Evolutionary conservation across 352 stramenopile genomes (phyloP).

Genomic region (Phytophthora fragariaefolia): DNA sequence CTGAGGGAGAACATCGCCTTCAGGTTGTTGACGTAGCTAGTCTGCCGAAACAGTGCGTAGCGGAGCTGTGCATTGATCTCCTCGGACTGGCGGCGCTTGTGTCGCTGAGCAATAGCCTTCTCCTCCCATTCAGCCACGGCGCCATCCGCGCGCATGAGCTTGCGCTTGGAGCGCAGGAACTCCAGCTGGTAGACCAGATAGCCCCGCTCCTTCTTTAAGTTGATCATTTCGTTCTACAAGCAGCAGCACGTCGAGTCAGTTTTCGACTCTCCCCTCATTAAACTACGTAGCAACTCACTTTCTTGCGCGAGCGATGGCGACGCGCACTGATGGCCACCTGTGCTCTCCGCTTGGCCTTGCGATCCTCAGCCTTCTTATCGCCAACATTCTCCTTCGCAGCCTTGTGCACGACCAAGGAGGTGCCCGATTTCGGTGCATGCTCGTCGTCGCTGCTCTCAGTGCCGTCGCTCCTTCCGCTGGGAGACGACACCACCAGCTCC

Average conservation of each 20-base stretch:
- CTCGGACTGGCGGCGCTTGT: slow-evolving; percentile 64
- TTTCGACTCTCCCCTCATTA: not conserved
- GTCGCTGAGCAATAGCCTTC: slow-evolving; percentile 58
- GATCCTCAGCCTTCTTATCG: slow-evolving; percentile 39
- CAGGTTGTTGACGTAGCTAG: slow-evolving; percentile 47
- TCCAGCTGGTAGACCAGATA: slow-evolving; percentile 56
- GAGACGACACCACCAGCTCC: slow-evolving; percentile 22
- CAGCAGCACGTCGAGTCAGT: slow-evolving; percentile 4
- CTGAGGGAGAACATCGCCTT: slow-evolving; percentile 39
- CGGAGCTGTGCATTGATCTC: slow-evolving; percentile 59
- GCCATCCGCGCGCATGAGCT: slow-evolving; percentile 49
- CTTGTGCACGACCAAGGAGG: not conserved
- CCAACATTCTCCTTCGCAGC: not conserved
- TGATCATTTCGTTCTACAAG: slow-evolving; percentile 48
- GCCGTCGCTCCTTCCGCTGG: slow-evolving; percentile 28
- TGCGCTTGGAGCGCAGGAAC: slow-evolving; percentile 59
- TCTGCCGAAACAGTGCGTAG: slow-evolving; percentile 62
- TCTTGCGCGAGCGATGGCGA: slow-evolving; percentile 61
- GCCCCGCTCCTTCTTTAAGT: slow-evolving; percentile 52
- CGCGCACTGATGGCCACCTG: slow-evolving; percentile 59
- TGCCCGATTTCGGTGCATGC: not conserved
- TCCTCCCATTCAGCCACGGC: slow-evolving; percentile 64
- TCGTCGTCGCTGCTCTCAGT: slow-evolving; percentile 34
- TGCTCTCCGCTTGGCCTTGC: slow-evolving; percentile 52
- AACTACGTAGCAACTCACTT: slow-evolving; percentile 26